Evolutionary conservation across 2,329 filamentous ascomycete species (phyloP).

Genomic region (Tolypocladium tundrense): DNA sequence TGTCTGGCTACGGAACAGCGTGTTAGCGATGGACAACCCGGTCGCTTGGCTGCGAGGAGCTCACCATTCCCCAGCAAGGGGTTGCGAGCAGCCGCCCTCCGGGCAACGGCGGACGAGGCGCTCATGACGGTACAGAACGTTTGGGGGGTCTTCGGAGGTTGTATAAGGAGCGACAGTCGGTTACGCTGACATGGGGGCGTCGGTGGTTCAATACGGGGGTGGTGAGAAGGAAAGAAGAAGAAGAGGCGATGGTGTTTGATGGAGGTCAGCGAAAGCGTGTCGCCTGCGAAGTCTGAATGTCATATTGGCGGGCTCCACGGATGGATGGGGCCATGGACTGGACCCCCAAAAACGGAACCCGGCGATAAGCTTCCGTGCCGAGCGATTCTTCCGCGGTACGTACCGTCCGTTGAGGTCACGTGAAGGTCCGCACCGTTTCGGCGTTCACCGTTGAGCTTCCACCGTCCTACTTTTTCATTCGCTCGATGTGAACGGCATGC

Average conservation of each 20-base stretch:
- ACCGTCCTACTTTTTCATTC: too few species aligned
- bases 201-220: neutral
- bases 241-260: neutral
- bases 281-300: neutral
- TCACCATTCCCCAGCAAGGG: conserved; percentile 40
- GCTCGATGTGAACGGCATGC: too few species aligned
- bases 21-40: conserved; percentile 6
- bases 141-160: too few species aligned
- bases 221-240: neutral
- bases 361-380: neutral
- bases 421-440: neutral
- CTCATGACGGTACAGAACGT: conserved; percentile 32
- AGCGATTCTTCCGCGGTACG: neutral
- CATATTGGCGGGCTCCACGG: neutral
- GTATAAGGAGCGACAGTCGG: neutral
- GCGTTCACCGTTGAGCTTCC: too few species aligned
- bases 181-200: neutral
- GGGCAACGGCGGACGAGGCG: conserved; percentile 45
- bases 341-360: neutral
- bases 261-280: neutral
- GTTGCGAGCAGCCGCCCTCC: conserved; percentile 42
- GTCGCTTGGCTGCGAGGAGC: conserved; percentile 3
- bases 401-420: neutral
- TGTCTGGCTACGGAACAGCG: conserved; percentile 26
- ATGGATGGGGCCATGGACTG: neutral